These are phyloP conservation scores for Oryza nivara DNA, from an alignment of 176 grass and related monocot species.

Conservation along the genomic window DNA sequence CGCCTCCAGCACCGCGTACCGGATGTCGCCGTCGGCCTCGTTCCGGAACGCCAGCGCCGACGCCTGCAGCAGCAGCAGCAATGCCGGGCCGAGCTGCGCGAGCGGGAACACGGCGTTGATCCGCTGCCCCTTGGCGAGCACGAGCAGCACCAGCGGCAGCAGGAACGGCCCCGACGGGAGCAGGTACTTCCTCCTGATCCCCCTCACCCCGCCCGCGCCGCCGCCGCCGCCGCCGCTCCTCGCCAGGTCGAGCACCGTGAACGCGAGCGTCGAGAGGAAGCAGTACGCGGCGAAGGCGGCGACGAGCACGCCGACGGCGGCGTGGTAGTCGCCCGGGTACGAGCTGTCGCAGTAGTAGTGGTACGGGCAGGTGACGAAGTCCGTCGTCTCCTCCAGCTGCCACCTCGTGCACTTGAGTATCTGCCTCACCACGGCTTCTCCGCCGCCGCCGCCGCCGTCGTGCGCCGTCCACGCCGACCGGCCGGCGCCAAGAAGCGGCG, in stretches of 20 bases:
- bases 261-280: conserved; percentile 67
- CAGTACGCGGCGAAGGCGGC: conserved; percentile 70
- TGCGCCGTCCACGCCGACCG: conserved; percentile 40
- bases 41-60: conserved; percentile 94
- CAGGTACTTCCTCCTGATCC: conserved; percentile 77
- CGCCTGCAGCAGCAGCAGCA: conserved; percentile 81
- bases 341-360: conserved; percentile 99
- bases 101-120: conserved; percentile 79
- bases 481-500: conserved; percentile 44
- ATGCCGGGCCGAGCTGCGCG: conserved; percentile 79
- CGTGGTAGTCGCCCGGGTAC: conserved; percentile 73
- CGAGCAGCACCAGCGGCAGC: conserved; percentile 75
- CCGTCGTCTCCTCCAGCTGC: conserved; percentile 94
- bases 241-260: conserved; percentile 67
- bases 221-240: not conserved
- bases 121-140: conserved; percentile 79
- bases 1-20: conserved; percentile 92
- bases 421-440: conserved; percentile 59
- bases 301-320: conserved; percentile 57
- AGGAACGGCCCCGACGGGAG: conserved; percentile 81
- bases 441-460: conserved; percentile 36
- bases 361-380: conserved; percentile 89
- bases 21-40: conserved; percentile 73
- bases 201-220: conserved; percentile 2
- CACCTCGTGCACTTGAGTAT: conserved; percentile 96